Base-by-base conservation (phyloP, 2,329 filamentous ascomycete species). In the Exutisphaerella laricina region DNA sequence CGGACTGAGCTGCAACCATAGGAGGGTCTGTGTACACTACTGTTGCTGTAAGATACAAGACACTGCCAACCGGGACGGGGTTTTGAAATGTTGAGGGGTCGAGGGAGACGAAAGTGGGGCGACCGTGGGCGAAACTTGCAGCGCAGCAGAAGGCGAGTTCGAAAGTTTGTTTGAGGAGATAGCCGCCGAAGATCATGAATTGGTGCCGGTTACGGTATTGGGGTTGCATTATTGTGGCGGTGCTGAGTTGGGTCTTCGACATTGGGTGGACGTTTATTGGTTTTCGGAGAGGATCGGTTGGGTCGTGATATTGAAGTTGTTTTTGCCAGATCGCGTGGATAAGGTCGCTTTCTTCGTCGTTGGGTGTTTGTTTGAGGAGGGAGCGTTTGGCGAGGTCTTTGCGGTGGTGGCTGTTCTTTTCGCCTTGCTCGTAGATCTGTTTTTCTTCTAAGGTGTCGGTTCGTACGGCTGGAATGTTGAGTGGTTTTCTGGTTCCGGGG, bases 141-240 rank as follows among this genome's bases (percentile, higher is more conserved):
- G 81, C 82, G 57, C 81, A 84, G 61, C 82, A 85, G 65, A 87
- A 88, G 1, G 84, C 83, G 5, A 87, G 72, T 64, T 88, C 84
- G 55, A 86, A 87, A 0, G 82, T 84, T 57, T 84, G 79, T 58
- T 85, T 84, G 8, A 88, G 70, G 8, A 87, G 73, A 59, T 82
- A 86, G 10, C 84, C 84, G 39, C 84, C 84, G 56, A 87, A 88
- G 41, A 88, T 85, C 82, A 86, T 85, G 62, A 84, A 84, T 56
- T 84, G 80, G 62, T 86, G 82, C 2, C 51, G 39, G 13, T 55
- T 53, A n/a, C 53, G 48, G 20, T 51, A 45, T 61, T 84, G 81
- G 0, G 84, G 84, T 59, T 86, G 82, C 83, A 87, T 87, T 51
- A 88, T 85, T 54, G 75, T 77, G 8, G 83, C 80, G 2, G 80